These are phyloP conservation scores for Otatea glauca DNA, from an alignment of 176 grass and related monocot genomes.

Conservation along the genomic window DNA sequence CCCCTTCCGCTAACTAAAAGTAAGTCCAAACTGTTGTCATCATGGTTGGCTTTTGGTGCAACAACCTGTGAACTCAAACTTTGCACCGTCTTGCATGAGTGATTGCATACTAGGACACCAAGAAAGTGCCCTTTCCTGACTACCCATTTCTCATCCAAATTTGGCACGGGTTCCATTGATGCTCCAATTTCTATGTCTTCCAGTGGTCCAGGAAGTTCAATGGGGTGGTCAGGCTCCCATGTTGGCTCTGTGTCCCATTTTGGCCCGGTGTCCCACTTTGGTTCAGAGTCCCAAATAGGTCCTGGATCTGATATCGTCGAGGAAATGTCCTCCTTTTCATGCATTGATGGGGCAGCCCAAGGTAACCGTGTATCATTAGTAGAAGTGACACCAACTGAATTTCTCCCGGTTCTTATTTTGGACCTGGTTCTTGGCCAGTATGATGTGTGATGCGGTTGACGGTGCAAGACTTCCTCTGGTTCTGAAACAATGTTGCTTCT, in stretches of 20 bases:
- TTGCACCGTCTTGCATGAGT: conserved; percentile 93
- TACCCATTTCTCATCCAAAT: conserved; percentile 97
- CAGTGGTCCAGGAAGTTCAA: conserved; percentile 64
- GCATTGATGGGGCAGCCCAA: conserved; percentile 77
- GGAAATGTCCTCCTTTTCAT: conserved; percentile 96
- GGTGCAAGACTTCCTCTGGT: conserved; percentile 91
- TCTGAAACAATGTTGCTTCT: conserved; percentile 91
- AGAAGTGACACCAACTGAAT: conserved; percentile 51
- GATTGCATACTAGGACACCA: conserved; percentile 93
- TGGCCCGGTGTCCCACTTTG: conserved; percentile 80
- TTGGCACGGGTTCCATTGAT: conserved; percentile 77
- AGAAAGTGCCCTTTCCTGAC: conserved; percentile 89
- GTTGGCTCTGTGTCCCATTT: conserved; percentile 70
- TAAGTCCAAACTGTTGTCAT: conserved; percentile 91
- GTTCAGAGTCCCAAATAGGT: conserved; percentile 87
- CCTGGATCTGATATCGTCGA: conserved; percentile 94
- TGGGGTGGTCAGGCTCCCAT: conserved; percentile 71
- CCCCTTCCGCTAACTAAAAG: conserved; percentile 88
- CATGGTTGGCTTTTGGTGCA: conserved; percentile 84
- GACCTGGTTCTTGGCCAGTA: conserved; percentile 87
- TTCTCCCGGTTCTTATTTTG: conserved; percentile 69
- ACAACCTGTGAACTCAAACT: conserved; percentile 94
- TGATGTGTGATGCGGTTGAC: conserved; percentile 75
- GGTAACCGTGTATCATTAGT: conserved; percentile 65
- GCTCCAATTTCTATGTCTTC: conserved; percentile 54